phyloP scores from a whole-genome alignment of 306 rosid genomes.

The Trichosanthes truncata region DNA sequence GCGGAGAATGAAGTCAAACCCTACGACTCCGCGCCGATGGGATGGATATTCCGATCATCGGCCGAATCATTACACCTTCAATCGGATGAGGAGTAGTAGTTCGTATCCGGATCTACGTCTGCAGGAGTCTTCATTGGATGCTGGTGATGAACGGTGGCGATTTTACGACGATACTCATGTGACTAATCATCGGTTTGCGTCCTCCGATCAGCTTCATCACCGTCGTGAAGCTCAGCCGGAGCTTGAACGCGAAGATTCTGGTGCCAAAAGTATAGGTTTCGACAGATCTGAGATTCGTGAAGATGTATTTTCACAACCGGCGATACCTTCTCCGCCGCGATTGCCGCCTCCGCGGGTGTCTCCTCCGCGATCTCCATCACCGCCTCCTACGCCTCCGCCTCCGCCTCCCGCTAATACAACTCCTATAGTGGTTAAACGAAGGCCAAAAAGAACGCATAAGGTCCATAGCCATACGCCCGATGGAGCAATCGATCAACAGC shows the following conservation, averaged over 20 bases:
- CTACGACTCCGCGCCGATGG: conserved; percentile 38
- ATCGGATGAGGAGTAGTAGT: conserved; percentile 54
- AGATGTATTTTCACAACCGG: conserved; percentile 3
- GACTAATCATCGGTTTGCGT: conserved; percentile 19
- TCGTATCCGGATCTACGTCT: conserved; percentile 81
- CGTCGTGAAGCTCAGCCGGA: conserved; percentile 21
- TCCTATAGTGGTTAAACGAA: not conserved
- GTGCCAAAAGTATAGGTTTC: conserved; percentile 19
- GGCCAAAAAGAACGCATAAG: conserved; percentile 23
- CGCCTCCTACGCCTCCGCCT: conserved; percentile 4
- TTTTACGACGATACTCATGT: conserved; percentile 56
- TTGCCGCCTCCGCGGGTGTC: conserved; percentile 11
- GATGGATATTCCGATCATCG: conserved; percentile 41
- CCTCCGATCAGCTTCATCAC: conserved; percentile 19
- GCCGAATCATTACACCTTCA: not conserved
- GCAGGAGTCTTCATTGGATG: conserved; percentile 40
- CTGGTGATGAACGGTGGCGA: conserved; percentile 46
- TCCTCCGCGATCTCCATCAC: conserved; percentile 10
- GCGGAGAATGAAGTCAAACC: conserved; percentile 20
- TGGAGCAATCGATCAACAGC: not conserved
- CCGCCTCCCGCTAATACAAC: conserved; percentile 6
- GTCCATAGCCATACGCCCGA: conserved; percentile 7
- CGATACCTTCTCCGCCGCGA: conserved; percentile 9
- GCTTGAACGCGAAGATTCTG: conserved; percentile 12
- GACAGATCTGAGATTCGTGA: conserved; percentile 26